Evolutionary conservation across 2,329 filamentous ascomycete species (phyloP), one percentile per base, ranked within the genome.

Genomic region (Cytospora piceae): DNA sequence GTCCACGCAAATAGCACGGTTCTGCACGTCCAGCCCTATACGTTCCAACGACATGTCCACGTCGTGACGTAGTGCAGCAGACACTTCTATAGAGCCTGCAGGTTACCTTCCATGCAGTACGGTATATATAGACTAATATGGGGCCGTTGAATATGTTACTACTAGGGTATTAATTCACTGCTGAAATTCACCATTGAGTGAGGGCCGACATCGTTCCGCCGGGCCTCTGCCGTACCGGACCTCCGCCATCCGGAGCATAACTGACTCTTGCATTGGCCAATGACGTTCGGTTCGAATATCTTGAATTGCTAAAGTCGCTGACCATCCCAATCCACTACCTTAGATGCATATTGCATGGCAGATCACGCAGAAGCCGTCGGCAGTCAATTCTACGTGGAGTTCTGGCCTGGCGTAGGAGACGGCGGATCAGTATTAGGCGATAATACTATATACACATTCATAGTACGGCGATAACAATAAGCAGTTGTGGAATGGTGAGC

Each of bases 261-360:
- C 60, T 61, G 55, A 29, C 37, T 62, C 39, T 27, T n/a, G 60
- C 17, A 63, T 63, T 63, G 60, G 56, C 60, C 53, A 63, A 63
- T 57, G n/a, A 37, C 42, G 60, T 53, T 27, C 39, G 49, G 39
- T 51, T 29, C 52, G 31, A 57, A 51, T 63, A 57, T 63, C 53
- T 51, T 42, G 39, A 37, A 57, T 51, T 63, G 60, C 60, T 63
- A 63, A 63, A 39, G 27, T 6, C 20, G 37, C 34, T 57, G 42
- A 63, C 39, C 51, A 22, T 22, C 29, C 11, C 54, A 53, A 34
- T 14, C 24, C 15, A 11, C 46, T n/a, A 22, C 42, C 8, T 11
- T 22, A 20, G 42, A 11, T n/a, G 20, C 42, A n/a, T 46, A 46
- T 15, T 46, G 42, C 42, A 46, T 46, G 22, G 20, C 20, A 46